A percentile compares a stretch with the other conserved stretches of the same genome.
These are phyloP conservation scores for Sequoiadendron giganteum DNA, from an alignment of 75 land plant species.

Conservation along the genomic window DNA sequence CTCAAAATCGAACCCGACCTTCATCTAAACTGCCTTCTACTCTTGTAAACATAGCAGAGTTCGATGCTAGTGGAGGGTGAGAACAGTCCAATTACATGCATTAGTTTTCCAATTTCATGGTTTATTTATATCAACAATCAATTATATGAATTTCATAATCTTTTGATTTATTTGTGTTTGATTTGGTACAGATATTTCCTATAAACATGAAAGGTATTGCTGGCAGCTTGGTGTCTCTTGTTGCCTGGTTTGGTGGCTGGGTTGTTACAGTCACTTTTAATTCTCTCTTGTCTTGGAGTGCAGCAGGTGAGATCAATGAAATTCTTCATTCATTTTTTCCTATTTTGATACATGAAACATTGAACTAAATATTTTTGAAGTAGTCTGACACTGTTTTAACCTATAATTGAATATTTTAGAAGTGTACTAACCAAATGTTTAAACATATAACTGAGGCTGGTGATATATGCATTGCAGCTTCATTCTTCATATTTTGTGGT, in stretches of 20 bases:
- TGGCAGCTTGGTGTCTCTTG: conserved; percentile 45
- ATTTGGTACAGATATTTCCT: conserved; percentile 44
- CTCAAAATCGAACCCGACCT: not conserved
- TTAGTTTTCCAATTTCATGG: not conserved
- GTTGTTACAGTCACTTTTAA: conserved; percentile 39
- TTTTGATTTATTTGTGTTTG: not conserved
- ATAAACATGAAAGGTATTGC: conserved; percentile 47
- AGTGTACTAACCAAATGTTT: not conserved
- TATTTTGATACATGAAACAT: not conserved
- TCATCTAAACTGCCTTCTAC: not conserved
- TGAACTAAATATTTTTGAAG: not conserved
- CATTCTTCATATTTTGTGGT: conserved; percentile 34
- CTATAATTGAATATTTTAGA: not conserved
- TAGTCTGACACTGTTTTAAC: not conserved
- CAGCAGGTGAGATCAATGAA: conserved; percentile 30
- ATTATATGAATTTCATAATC: not conserved
- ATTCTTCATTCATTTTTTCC: not conserved
- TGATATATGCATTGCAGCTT: conserved; percentile 18
- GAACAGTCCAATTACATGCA: not conserved
- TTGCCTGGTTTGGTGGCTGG: conserved; percentile 42
- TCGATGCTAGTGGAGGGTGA: not conserved
- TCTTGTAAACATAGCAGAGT: not conserved
- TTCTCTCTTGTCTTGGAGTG: conserved; percentile 41
- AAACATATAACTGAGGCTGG: not conserved
- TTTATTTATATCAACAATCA: not conserved